Percentiles rank a stretch among this genome's conserved stretches.
Conservation (phyloP, 306 rosid genomes). For the Ormosia emarginata region DNA sequence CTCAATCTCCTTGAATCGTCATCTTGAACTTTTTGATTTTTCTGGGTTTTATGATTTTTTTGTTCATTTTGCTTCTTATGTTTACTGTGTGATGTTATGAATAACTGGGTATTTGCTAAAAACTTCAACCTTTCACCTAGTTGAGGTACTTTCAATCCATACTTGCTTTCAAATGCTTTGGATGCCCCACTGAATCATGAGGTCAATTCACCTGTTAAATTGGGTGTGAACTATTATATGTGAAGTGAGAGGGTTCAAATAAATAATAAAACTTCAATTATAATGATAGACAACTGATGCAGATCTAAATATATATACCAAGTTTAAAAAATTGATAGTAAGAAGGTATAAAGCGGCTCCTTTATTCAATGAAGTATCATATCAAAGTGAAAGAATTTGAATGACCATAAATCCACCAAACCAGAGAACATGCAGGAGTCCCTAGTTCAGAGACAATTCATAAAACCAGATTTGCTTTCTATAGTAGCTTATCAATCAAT, state of each 20-base stretch:
- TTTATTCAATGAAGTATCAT: slow-evolving; percentile 24
- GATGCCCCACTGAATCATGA: slow-evolving; percentile 17
- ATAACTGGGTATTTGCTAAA: too few species aligned
- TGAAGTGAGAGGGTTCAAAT: neutral
- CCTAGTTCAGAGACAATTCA: neutral
- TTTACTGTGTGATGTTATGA: too few species aligned
- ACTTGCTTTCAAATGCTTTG: neutral
- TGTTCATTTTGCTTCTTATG: too few species aligned
- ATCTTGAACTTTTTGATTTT: too few species aligned
- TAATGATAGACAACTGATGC: neutral
- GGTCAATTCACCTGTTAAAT: neutral
- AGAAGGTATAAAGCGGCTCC: slow-evolving; percentile 6
- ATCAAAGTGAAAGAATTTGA: slow-evolving; percentile 28
- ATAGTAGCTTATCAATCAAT: slow-evolving; percentile 26
- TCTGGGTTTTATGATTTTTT: too few species aligned
- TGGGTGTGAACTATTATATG: neutral
- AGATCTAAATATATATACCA: slow-evolving; percentile 12
- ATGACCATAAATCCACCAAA: slow-evolving; percentile 35
- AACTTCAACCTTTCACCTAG: too few species aligned
- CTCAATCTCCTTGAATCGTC: too few species aligned
- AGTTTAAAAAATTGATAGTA: neutral
- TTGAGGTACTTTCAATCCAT: too few species aligned
- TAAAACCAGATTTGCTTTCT: neutral
- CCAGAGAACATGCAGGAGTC: neutral
- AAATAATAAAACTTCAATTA: neutral